Percentiles rank a stretch among this genome's conserved stretches.
These are phyloP conservation scores for Epichloe scottii DNA, from an alignment of 2,329 filamentous ascomycete genomes.

Conservation along the genomic window DNA sequence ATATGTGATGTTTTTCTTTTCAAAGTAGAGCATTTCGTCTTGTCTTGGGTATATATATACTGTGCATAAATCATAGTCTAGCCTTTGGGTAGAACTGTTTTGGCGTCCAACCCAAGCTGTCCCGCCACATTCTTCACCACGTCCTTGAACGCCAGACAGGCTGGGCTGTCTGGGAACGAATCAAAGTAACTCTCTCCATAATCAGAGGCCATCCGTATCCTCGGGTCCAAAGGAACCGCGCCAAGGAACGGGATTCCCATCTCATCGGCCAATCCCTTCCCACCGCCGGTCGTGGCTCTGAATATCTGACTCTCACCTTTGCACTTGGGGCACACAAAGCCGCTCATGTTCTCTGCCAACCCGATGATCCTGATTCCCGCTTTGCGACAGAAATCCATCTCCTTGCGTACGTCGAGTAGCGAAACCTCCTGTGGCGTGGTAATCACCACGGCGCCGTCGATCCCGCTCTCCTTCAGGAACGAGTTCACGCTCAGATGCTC, in stretches of 20 bases:
- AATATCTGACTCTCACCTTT: constrained; percentile 77
- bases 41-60: neutral
- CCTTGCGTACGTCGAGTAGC: constrained; percentile 85
- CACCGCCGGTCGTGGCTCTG: constrained; percentile 80
- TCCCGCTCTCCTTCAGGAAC: constrained; percentile 78
- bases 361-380: constrained; percentile 81
- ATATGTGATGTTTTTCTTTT: neutral
- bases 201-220: constrained; percentile 93
- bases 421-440: constrained; percentile 93
- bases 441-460: constrained; percentile 86
- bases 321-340: constrained; percentile 92
- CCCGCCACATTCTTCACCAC: constrained; percentile 65
- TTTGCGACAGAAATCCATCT: constrained; percentile 95
- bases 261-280: constrained; percentile 65
- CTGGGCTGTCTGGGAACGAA: constrained; percentile 83
- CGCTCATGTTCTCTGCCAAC: constrained; percentile 94
- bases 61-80: constrained; percentile 12
- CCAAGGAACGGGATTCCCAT: constrained; percentile 83
- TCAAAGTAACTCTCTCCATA: constrained; percentile 97
- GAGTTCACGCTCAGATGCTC: constrained; percentile 92
- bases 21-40: neutral
- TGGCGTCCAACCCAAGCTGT: constrained; percentile 51
- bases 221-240: constrained; percentile 78
- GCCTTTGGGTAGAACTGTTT: constrained; percentile 35
- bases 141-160: constrained; percentile 65